phyloP scores from a whole-genome alignment of 176 grass and related monocot species.

The Saccharum spontaneum region DNA sequence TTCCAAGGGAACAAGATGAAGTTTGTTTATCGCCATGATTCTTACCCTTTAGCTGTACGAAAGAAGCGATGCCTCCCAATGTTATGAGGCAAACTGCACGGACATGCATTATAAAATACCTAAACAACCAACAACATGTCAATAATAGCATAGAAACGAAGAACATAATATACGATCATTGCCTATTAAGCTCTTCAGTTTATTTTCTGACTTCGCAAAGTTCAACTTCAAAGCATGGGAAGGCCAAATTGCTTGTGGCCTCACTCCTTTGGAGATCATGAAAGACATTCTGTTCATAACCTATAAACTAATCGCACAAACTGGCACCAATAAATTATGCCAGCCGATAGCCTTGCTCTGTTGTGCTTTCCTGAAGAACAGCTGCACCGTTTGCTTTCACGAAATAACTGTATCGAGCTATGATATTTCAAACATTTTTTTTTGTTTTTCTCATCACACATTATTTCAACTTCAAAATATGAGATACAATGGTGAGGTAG shows the following conservation, averaged over 20 bases:
- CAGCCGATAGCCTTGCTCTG: slow-evolving; percentile 5
- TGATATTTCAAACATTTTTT: not conserved
- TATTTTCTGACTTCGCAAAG: slow-evolving; percentile 18
- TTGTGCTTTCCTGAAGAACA: slow-evolving; percentile 15
- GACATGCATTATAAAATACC: slow-evolving; percentile 15
- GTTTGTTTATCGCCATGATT: slow-evolving; percentile 32
- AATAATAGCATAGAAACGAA: slow-evolving; percentile 28
- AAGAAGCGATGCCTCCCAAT: slow-evolving; percentile 17
- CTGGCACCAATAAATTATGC: slow-evolving; percentile 37
- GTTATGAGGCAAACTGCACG: slow-evolving; percentile 42
- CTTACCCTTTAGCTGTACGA: slow-evolving; percentile 43
- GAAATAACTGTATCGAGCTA: not conserved
- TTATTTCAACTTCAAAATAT: not conserved
- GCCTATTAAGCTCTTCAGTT: slow-evolving; percentile 13
- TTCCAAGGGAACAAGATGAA: slow-evolving; percentile 33
- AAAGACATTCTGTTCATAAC: slow-evolving; percentile 31
- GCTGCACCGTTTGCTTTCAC: not conserved
- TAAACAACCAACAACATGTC: slow-evolving; percentile 26
- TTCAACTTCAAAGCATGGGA: slow-evolving; percentile 36
- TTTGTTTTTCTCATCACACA: not conserved
- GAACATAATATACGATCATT: slow-evolving; percentile 32
- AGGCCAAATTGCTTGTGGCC: slow-evolving; percentile 34
- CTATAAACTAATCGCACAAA: slow-evolving; percentile 32
- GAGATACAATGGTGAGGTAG: no score
- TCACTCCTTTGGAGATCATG: slow-evolving; percentile 32